phyloP scores from a whole-genome alignment of 345 rosid genomes.

The Gossypium mustelinum region DNA sequence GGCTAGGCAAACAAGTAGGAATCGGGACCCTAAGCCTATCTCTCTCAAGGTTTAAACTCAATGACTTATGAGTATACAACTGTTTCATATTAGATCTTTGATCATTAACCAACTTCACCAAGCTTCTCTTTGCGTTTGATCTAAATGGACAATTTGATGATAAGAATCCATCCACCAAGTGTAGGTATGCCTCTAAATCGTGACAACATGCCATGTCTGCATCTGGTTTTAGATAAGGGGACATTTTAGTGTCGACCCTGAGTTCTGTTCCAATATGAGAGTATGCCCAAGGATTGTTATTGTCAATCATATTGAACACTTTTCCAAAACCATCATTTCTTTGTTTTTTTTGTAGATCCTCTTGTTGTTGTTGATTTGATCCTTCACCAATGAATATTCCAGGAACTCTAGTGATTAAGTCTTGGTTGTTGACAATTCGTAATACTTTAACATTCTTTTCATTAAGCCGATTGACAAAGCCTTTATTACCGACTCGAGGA shows the following conservation, averaged over 20 bases:
- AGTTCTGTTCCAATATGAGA: slow-evolving; percentile 68
- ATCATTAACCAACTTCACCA: slow-evolving; percentile 62
- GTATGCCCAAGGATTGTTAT: slow-evolving; percentile 54
- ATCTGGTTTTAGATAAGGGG: slow-evolving; percentile 58
- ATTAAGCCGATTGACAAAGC: slow-evolving; percentile 39
- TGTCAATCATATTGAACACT: slow-evolving; percentile 32
- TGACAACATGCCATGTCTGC: slow-evolving; percentile 82
- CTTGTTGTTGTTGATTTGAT: not conserved
- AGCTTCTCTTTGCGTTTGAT: slow-evolving; percentile 85
- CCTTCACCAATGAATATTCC: slow-evolving; percentile 44
- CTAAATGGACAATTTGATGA: slow-evolving; percentile 81
- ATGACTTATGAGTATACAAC: slow-evolving; percentile 67
- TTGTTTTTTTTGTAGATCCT: slow-evolving; percentile 27
- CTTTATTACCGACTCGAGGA: slow-evolving; percentile 76
- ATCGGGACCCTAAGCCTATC: slow-evolving; percentile 20
- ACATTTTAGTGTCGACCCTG: slow-evolving; percentile 59
- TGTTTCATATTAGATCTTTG: slow-evolving; percentile 76
- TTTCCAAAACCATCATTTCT: slow-evolving; percentile 25
- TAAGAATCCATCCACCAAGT: slow-evolving; percentile 76
- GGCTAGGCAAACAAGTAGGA: slow-evolving; percentile 54
- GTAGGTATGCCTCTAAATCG: slow-evolving; percentile 75
- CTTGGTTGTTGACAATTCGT: slow-evolving; percentile 79
- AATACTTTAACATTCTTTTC: slow-evolving; percentile 60
- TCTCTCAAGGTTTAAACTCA: slow-evolving; percentile 42
- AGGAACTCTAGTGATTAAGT: slow-evolving; percentile 74